These are phyloP conservation scores for Eucalyptus regnans DNA, from an alignment of 345 rosid species.

Conservation along the genomic window DNA sequence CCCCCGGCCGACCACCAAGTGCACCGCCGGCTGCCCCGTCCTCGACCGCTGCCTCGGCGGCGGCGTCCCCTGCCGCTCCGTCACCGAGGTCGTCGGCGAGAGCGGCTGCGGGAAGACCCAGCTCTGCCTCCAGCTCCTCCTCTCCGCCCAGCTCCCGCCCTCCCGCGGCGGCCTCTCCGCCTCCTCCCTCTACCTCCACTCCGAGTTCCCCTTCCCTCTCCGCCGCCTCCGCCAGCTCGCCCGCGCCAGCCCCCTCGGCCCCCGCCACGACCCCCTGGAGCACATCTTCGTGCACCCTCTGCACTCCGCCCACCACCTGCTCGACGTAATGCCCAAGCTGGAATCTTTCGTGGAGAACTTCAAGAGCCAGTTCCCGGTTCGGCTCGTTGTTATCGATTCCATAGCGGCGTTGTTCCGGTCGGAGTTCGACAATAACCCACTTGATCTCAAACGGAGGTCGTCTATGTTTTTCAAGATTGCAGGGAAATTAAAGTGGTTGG, in stretches of 20 bases:
- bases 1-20: constrained; percentile 20
- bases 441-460: constrained; percentile 57
- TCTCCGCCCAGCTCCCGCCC: constrained; percentile 62
- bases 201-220: constrained; percentile 67
- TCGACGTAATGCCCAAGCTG: constrained; percentile 58
- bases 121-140: constrained; percentile 77
- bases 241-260: constrained; percentile 5
- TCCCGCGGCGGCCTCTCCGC: constrained; percentile 67
- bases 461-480: constrained; percentile 71
- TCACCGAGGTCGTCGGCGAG: constrained; percentile 76
- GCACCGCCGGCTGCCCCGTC: constrained; percentile 52
- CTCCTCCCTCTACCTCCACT: constrained; percentile 63
- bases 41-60: constrained; percentile 59
- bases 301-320: constrained; percentile 55
- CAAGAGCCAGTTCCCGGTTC: constrained; percentile 33
- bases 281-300: constrained; percentile 43
- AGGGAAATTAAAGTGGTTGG: constrained; percentile 53
- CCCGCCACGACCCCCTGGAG: constrained; percentile 38
- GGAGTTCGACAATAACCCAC: constrained; percentile 64
- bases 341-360: constrained; percentile 29
- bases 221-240: constrained; percentile 73
- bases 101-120: constrained; percentile 89
- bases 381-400: constrained; percentile 76
- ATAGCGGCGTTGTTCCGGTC: constrained; percentile 82
- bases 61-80: constrained; percentile 64